Evolutionary conservation across 306 rosid species (phyloP).

Genomic region (Glycine latifolia): DNA sequence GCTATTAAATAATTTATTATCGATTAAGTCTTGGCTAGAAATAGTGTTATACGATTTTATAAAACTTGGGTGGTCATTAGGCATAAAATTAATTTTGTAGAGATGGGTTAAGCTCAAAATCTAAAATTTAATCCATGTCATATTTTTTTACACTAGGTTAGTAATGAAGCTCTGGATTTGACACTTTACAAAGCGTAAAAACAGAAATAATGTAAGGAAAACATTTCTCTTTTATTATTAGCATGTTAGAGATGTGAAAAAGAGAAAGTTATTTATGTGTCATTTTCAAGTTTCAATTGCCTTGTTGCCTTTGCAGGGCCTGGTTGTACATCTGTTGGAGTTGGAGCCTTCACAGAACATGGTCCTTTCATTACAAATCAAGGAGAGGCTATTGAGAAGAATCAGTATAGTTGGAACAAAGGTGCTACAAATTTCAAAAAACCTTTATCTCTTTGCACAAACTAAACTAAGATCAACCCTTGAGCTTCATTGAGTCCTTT

Average conservation of each 20-base stretch:
- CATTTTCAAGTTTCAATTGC: background rate
- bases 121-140: too few species aligned
- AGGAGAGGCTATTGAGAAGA: constrained; percentile 26
- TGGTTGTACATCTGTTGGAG: constrained; percentile 51
- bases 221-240: too few species aligned
- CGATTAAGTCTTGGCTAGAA: too few species aligned
- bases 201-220: too few species aligned
- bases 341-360: constrained; percentile 53
- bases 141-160: background rate
- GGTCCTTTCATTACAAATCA: constrained; percentile 47
- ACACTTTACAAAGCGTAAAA: too few species aligned
- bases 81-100: background rate
- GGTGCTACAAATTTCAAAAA: constrained; percentile 29
- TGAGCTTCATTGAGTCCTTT: background rate
- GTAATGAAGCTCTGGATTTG: too few species aligned
- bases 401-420: constrained; percentile 55
- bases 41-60: background rate
- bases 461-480: background rate
- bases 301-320: constrained; percentile 38
- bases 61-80: too few species aligned
- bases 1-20: background rate
- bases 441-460: background rate
- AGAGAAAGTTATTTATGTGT: background rate
- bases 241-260: background rate
- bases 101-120: background rate